A percentile compares a stretch with the other conserved stretches of the same genome.
Evolutionary conservation across 2,329 filamentous ascomycete genomes (phyloP).

Genomic region (Sporothrix brasiliensis): DNA sequence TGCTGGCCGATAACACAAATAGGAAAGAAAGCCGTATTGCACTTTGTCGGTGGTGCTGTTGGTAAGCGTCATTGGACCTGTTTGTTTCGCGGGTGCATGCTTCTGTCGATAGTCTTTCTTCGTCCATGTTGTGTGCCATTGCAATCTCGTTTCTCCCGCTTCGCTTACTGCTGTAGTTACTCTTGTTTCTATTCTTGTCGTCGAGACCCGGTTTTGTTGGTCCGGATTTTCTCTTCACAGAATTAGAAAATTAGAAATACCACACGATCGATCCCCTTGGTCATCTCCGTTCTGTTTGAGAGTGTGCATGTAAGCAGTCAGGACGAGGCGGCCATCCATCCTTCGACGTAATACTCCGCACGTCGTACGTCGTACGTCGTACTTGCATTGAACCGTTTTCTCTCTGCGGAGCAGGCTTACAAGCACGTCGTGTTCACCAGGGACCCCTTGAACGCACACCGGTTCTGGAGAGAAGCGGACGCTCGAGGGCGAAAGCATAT

Average conservation of each 20-base stretch:
- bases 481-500: not conserved
- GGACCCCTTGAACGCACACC: not conserved
- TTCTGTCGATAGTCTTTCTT: not conserved
- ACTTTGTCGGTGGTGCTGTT: not conserved
- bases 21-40: slow-evolving; percentile 16
- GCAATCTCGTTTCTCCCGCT: not conserved
- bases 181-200: slow-evolving; percentile 19
- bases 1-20: not conserved
- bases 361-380: too few relatives aligned
- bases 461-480: not conserved
- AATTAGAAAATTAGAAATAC: not conserved
- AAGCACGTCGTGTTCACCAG: not conserved
- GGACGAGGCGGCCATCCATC: not conserved
- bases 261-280: slow-evolving; percentile 11
- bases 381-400: too few relatives aligned
- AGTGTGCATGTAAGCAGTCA: slow-evolving; percentile 7
- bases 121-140: too few relatives aligned
- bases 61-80: not conserved
- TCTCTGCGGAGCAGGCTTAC: too few relatives aligned
- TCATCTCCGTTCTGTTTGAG: slow-evolving; percentile 23
- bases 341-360: too few relatives aligned
- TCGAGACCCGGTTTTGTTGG: slow-evolving; percentile 14
- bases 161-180: not conserved
- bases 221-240: not conserved
- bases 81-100: not conserved